Conservation (phyloP, 2,329 filamentous ascomycete genomes). For the Grosmannia clavigera region DNA sequence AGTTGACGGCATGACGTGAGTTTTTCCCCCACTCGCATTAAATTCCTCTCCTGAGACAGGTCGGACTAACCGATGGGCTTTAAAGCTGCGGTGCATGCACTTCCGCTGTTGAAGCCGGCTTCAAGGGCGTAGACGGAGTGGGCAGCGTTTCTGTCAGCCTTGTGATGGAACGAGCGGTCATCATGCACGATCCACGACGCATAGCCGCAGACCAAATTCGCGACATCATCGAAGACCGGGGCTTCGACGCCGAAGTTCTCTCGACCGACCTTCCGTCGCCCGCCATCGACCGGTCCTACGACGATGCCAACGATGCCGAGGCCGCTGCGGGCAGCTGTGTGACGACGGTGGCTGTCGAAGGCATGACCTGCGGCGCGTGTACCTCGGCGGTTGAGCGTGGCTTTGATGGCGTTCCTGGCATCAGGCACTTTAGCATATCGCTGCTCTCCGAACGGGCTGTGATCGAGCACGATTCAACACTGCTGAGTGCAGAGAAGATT, state of each 20-base stretch:
- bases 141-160: constrained; percentile 83
- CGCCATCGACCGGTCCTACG: constrained; percentile 25
- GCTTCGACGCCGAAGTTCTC: constrained; percentile 85
- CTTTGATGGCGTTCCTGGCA: constrained; percentile 61
- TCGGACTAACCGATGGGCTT: constrained; percentile 17
- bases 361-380: constrained; percentile 87
- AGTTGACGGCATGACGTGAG: constrained; percentile 76
- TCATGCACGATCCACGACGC: constrained; percentile 70
- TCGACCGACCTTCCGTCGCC: constrained; percentile 60
- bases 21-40: constrained; percentile 12
- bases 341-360: constrained; percentile 67
- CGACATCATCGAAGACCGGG: constrained; percentile 81
- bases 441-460: constrained; percentile 76
- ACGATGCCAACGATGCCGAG: constrained; percentile 27
- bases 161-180: constrained; percentile 89
- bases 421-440: constrained; percentile 70
- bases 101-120: constrained; percentile 85
- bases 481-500: constrained; percentile 40
- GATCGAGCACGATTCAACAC: constrained; percentile 59
- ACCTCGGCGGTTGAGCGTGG: constrained; percentile 75
- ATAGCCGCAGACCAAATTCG: constrained; percentile 64
- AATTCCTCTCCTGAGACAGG: background rate
- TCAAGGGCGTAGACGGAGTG: constrained; percentile 69
- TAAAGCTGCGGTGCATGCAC: constrained; percentile 82
- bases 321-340: constrained; percentile 34